Conservation (phyloP, 805 yeast species). For the Barnettozyma sp. region DNA sequence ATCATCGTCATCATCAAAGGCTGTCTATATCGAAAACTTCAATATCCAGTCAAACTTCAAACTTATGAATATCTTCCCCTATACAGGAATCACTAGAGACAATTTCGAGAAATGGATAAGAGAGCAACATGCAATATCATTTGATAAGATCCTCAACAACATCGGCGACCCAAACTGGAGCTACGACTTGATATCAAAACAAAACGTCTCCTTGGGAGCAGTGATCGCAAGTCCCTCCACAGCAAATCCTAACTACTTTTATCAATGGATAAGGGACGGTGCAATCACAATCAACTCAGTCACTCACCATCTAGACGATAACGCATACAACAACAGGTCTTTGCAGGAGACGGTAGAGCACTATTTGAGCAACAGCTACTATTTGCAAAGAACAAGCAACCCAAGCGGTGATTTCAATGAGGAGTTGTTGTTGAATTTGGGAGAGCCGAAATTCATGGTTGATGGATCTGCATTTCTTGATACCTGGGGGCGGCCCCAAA, state of each 20-base stretch:
- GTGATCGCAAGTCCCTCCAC: conserved; percentile 83
- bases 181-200: conserved; percentile 22
- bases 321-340: conserved; percentile 20
- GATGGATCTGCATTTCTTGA: conserved; percentile 56
- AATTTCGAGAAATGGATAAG: conserved; percentile 40
- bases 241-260: conserved; percentile 68
- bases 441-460: conserved; percentile 83
- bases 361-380: conserved; percentile 52
- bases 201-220: conserved; percentile 53
- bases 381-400: conserved; percentile 61
- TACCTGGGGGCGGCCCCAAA: conserved; percentile 92
- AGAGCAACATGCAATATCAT: conserved; percentile 35
- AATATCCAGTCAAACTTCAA: conserved; percentile 19
- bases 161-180: conserved; percentile 37
- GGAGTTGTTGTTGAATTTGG: conserved; percentile 51
- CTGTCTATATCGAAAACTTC: conserved; percentile 18
- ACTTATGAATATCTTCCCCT: conserved; percentile 17
- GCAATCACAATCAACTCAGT: conserved; percentile 72
- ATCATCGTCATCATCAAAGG: neutral
- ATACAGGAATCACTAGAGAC: conserved; percentile 17
- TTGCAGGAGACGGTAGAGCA: conserved; percentile 38
- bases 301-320: conserved; percentile 46
- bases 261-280: conserved; percentile 87
- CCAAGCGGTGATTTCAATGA: conserved; percentile 54
- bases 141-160: conserved; percentile 38